phyloP scores from a whole-genome alignment of 2,329 filamentous ascomycete species.

The Corynespora cassiicola region DNA sequence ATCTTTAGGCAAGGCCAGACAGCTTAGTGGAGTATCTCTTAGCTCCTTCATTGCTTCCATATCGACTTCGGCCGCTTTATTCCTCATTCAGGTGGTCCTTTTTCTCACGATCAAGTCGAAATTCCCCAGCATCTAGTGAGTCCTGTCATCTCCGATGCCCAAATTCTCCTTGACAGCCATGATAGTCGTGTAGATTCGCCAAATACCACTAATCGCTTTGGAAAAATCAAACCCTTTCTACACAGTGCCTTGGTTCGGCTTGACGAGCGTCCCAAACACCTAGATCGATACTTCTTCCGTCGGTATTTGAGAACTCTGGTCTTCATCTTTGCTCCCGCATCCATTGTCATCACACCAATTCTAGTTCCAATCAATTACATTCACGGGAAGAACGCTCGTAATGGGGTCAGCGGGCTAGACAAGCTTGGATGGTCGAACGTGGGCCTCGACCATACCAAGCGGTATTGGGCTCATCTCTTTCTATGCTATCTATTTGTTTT shows the following conservation, averaged over 20 bases:
- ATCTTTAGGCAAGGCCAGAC: conserved; percentile 4
- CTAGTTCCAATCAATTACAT: conserved; percentile 18
- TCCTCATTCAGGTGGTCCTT: conserved; percentile 3
- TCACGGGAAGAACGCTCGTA: conserved; percentile 10
- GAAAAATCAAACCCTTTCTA: not conserved
- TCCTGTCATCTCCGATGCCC: conserved; percentile 2
- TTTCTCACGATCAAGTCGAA: not conserved
- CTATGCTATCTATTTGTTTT: conserved; percentile 9
- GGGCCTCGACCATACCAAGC: conserved; percentile 13
- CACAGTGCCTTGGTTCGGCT: not conserved
- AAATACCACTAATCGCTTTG: not conserved
- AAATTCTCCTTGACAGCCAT: conserved; percentile 2
- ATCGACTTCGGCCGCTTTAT: conserved; percentile 1
- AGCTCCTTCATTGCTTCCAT: conserved; percentile 8
- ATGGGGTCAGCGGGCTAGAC: conserved; percentile 18
- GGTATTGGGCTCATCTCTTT: conserved; percentile 18
- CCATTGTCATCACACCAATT: conserved; percentile 14
- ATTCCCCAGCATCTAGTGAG: conserved; percentile 4
- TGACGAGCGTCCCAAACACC: conserved; percentile 5
- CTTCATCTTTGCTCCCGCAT: conserved; percentile 15
- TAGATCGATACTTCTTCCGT: conserved; percentile 21
- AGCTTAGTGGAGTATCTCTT: conserved; percentile 4
- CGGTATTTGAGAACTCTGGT: conserved; percentile 13
- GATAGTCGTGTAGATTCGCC: not conserved
- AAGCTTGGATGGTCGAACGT: conserved; percentile 20